A percentile compares a stretch with the other conserved stretches of the same genome.
These are phyloP conservation scores for Chrysoporthe cubensis DNA, from an alignment of 2,329 filamentous ascomycete species.

Conservation along the genomic window DNA sequence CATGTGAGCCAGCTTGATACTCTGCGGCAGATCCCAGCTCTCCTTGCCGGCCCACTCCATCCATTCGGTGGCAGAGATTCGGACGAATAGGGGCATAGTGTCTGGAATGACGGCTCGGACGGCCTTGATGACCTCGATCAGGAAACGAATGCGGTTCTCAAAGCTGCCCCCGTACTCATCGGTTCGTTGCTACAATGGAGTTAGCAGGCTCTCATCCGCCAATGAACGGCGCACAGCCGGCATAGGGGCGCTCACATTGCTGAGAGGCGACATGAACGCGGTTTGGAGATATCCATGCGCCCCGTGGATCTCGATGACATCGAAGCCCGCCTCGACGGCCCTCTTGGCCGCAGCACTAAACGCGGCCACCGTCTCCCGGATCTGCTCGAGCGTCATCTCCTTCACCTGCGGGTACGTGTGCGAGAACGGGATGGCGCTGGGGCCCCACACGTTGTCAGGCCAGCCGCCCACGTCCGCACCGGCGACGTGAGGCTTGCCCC, in stretches of 20 bases:
- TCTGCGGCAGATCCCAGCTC: conserved; percentile 73
- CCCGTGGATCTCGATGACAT: conserved; percentile 71
- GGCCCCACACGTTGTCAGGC: conserved; percentile 58
- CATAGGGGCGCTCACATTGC: conserved; percentile 48
- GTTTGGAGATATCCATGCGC: conserved; percentile 71
- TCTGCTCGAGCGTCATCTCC: conserved; percentile 71
- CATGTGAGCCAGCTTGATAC: conserved; percentile 66
- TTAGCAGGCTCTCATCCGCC: not conserved
- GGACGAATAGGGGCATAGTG: conserved; percentile 59
- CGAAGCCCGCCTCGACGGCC: conserved; percentile 71
- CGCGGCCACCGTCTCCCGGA: conserved; percentile 64
- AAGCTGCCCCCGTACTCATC: conserved; percentile 69
- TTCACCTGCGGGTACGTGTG: conserved; percentile 64
- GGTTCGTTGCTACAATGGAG: conserved; percentile 51
- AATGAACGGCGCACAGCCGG: not conserved
- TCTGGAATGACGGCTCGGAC: conserved; percentile 57
- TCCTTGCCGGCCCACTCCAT: conserved; percentile 52
- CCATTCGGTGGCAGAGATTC: conserved; percentile 68
- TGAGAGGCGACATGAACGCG: conserved; percentile 65
- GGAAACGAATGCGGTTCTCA: conserved; percentile 67
- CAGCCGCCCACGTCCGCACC: conserved; percentile 57
- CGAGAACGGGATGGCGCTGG: conserved; percentile 61
- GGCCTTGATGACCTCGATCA: conserved; percentile 57
- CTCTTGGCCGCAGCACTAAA: conserved; percentile 64
- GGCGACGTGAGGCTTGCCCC: conserved; percentile 54